These are phyloP conservation scores for Leccinum fibrillosum DNA, from an alignment of 768 basidiomycete species.

Conservation along the genomic window DNA sequence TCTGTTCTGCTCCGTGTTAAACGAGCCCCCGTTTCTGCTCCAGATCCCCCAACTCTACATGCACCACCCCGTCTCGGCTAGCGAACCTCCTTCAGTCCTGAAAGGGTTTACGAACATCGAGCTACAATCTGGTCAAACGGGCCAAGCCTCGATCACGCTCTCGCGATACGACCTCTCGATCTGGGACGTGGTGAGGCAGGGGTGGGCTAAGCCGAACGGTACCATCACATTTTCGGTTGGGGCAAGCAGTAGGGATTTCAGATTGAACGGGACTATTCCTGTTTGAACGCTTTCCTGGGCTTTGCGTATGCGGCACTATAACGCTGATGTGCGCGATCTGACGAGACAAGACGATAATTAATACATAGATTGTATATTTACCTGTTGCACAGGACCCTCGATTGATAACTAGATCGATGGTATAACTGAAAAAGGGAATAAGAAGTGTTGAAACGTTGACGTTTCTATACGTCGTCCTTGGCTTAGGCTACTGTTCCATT, in stretches of 20 bases:
- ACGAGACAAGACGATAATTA: neutral
- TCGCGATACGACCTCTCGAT: constrained; percentile 69
- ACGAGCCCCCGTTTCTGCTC: neutral
- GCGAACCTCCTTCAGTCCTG: constrained; percentile 69
- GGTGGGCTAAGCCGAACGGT: constrained; percentile 70
- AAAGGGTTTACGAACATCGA: constrained; percentile 66
- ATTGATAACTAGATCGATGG: neutral
- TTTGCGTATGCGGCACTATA: neutral
- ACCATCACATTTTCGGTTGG: constrained; percentile 62
- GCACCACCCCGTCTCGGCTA: constrained; percentile 57
- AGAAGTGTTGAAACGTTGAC: no score
- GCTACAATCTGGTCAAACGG: constrained; percentile 44
- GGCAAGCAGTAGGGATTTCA: constrained; percentile 62
- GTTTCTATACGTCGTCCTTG: no score
- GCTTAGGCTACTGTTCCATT: no score
- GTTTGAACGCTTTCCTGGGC: constrained; percentile 5
- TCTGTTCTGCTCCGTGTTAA: neutral
- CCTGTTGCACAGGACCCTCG: neutral
- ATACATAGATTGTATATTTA: neutral
- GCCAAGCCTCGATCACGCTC: constrained; percentile 50
- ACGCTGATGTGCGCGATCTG: neutral
- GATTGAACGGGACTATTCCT: constrained; percentile 43
- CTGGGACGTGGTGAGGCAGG: constrained; percentile 73
- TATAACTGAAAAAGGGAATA: no score
- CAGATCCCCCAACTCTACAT: constrained; percentile 77